These are phyloP conservation scores for Falciphora oryzae DNA, from an alignment of 2,329 filamentous ascomycete genomes.

Conservation along the genomic window DNA sequence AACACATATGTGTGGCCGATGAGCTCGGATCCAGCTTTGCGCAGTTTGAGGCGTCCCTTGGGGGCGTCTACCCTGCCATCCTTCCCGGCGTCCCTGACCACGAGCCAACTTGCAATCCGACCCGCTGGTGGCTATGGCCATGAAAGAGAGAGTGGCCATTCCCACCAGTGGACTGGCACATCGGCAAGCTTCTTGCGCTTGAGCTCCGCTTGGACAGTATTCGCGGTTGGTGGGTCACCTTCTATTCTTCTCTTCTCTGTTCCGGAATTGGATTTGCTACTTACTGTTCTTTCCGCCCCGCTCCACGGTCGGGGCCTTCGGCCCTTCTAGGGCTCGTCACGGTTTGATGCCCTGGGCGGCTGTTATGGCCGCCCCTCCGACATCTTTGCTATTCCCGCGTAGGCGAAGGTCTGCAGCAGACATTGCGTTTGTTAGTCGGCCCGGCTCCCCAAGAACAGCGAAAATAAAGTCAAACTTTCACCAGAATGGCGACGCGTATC, in stretches of 20 bases:
- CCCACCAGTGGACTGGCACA: neutral
- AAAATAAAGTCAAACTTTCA: no score
- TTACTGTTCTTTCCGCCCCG: neutral
- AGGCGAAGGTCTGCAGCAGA: neutral
- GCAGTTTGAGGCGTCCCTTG: slow-evolving; percentile 16
- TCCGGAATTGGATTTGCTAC: neutral
- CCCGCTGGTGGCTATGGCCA: neutral
- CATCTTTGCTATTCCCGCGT: neutral
- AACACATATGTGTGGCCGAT: slow-evolving; percentile 19
- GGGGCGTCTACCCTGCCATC: slow-evolving; percentile 20
- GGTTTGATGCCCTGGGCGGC: neutral
- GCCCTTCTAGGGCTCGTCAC: neutral
- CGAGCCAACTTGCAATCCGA: slow-evolving; percentile 20
- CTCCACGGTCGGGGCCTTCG: no score
- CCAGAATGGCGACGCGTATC: no score
- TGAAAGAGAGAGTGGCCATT: neutral
- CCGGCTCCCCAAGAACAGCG: no score
- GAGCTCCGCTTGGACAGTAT: neutral
- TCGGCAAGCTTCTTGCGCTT: neutral
- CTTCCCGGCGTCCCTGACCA: slow-evolving; percentile 12
- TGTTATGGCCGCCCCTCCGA: neutral
- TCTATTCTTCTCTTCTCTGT: no score
- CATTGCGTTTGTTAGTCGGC: neutral
- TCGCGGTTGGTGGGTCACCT: neutral
- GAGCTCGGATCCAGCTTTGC: slow-evolving; percentile 20